Conservation (phyloP, 345 rosid genomes). For the Populus ilicifolia region DNA sequence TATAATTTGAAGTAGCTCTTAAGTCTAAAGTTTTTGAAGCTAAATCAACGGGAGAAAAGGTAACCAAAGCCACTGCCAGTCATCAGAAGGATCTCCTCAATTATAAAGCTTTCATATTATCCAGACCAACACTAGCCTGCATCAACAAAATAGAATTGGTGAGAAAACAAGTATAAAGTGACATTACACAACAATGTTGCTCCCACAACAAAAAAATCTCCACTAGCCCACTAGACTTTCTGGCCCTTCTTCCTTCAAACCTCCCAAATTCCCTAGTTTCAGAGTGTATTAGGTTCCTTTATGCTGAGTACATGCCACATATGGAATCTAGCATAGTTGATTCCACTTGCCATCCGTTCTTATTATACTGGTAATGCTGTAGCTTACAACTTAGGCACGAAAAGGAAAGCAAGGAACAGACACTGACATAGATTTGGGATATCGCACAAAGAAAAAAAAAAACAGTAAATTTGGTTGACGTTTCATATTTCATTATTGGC, state of each 20-base stretch:
- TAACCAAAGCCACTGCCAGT: neutral
- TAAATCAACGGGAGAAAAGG: neutral
- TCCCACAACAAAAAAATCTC: neutral
- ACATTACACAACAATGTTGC: neutral
- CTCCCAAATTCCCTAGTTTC: neutral
- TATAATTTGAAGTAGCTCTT: neutral
- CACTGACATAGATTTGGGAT: neutral
- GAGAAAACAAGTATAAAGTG: neutral
- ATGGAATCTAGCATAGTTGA: neutral
- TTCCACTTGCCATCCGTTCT: neutral
- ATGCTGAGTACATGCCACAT: neutral
- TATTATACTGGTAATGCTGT: neutral
- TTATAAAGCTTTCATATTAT: constrained; percentile 78
- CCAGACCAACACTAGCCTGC: constrained; percentile 87
- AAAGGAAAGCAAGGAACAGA: neutral
- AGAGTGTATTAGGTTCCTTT: neutral
- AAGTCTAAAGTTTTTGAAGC: neutral
- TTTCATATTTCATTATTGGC: neutral
- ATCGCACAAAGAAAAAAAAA: neutral
- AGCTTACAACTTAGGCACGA: neutral
- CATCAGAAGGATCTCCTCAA: constrained; percentile 4
- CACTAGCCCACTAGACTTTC: neutral
- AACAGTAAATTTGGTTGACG: too few species aligned
- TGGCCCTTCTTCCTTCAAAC: neutral
- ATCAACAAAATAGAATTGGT: constrained; percentile 10